A percentile compares a stretch with the other conserved stretches of the same genome.
Evolutionary conservation across 148 eudicot species (phyloP).

Genomic region (Arctostaphylos glauca): DNA sequence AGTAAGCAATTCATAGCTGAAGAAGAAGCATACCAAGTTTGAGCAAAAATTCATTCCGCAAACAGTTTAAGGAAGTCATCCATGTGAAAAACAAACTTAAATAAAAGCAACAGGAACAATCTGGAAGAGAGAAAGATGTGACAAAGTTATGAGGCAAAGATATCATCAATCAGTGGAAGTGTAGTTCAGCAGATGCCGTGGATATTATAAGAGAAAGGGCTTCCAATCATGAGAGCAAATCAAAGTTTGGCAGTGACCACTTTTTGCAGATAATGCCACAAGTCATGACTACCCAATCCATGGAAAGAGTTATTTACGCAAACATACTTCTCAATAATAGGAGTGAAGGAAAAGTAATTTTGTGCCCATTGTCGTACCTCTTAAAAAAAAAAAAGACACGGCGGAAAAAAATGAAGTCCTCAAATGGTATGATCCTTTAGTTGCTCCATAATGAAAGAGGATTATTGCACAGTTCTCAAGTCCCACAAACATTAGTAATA

Average conservation of each 20-base stretch:
- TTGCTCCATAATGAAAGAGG: neutral
- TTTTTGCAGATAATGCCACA: neutral
- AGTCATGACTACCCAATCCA: neutral
- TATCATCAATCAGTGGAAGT: neutral
- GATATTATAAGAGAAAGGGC: neutral
- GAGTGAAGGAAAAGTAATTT: neutral
- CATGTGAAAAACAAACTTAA: neutral
- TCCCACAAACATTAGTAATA: neutral
- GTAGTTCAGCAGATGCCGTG: neutral
- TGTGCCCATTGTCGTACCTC: neutral
- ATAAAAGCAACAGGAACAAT: constrained; percentile 7
- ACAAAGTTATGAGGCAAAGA: neutral
- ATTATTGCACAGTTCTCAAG: neutral
- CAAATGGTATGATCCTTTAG: constrained; percentile 1
- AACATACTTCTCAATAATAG: neutral
- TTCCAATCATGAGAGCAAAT: neutral
- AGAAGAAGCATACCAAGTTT: constrained; percentile 13
- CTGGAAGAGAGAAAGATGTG: neutral
- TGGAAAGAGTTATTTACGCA: neutral
- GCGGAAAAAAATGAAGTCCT: neutral
- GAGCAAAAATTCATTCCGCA: neutral
- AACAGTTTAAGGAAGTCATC: constrained; percentile 6
- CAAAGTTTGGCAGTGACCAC: neutral
- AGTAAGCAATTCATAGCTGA: constrained; percentile 58
- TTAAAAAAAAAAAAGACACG: neutral